These are phyloP conservation scores for Chenopodium quinoa DNA, from an alignment of 148 eudicot genomes.

Conservation along the genomic window DNA sequence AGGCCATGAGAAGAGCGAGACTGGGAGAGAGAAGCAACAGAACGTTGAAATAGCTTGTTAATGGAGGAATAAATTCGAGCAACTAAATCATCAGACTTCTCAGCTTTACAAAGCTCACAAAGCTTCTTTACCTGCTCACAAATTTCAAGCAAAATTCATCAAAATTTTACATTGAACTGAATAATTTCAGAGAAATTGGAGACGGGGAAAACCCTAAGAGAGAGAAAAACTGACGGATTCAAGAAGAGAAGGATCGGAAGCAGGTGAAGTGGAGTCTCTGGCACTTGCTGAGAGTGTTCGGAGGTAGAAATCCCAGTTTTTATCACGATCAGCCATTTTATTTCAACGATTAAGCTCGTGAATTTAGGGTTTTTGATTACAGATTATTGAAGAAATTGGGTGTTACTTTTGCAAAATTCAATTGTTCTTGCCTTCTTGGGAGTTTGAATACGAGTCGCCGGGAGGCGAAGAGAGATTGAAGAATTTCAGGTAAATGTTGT, in stretches of 20 bases:
- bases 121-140: slow-evolving; percentile 67
- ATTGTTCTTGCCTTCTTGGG: background rate
- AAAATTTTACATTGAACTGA: background rate
- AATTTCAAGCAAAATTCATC: background rate
- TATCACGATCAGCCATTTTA: slow-evolving; percentile 47
- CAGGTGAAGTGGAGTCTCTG: slow-evolving; percentile 68
- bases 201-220: background rate
- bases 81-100: slow-evolving; percentile 85
- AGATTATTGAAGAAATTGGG: background rate
- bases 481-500: too few species aligned
- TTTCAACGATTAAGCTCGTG: background rate
- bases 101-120: slow-evolving; percentile 64
- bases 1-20: slow-evolving; percentile 64
- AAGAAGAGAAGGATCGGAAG: slow-evolving; percentile 75
- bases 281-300: slow-evolving; percentile 65
- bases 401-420: background rate
- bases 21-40: slow-evolving; percentile 68
- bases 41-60: slow-evolving; percentile 78
- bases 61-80: slow-evolving; percentile 90
- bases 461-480: background rate
- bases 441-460: background rate
- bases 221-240: slow-evolving; percentile 47
- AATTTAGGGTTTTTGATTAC: background rate
- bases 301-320: slow-evolving; percentile 64
- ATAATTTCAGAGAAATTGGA: background rate